Evolutionary conservation across 768 basidiomycete species (phyloP), one percentile per base, ranked within the genome.

Genomic region (Arthromyces matolae): DNA sequence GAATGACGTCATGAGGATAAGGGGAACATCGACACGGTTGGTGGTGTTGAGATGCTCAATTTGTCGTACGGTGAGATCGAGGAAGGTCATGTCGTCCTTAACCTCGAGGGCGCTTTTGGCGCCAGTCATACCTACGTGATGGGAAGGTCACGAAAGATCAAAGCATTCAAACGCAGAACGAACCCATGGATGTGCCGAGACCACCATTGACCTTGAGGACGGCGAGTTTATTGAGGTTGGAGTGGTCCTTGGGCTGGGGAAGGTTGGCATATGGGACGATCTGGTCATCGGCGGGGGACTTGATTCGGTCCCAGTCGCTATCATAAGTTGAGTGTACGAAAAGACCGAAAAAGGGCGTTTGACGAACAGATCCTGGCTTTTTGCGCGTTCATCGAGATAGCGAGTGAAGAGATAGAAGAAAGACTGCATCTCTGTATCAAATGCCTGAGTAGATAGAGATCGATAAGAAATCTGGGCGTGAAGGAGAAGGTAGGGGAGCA

Each of bases 1-100:
- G 79, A 98, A 97, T 47, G 92, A 95, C 63, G 93, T 96, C 95
- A 96, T 95, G 62, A 97, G 83, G 71, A 96, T 88, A 67, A 96
- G 86, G n/a, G 92, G 93, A 36, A 95, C 90, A 69, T 96, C 87
- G 68, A 90, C 86, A 54, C 80, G 81, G 63, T 81, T 74, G 40
- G 81, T 79, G 43, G 84, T 87, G 77, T 94, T 93, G 63, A 95
- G 83, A 67, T 95, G 90, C 77, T 96, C 92, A 60, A 97, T 93
- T 71, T 96, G 93, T 56, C 91, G 81, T 37, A 97, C 91, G 47
- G 83, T 87, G 53, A 97, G 79, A 67, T 97, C 94, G 53, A 97
- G 82, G 82, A 96, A 97, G 42, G 89, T 94, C 93, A 95, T 93
- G 65, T 92, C 93, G 59, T 96, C 88, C 71, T 95, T 88, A 71